These are phyloP conservation scores for Ogataea corticis DNA, from an alignment of 805 yeast genomes.

Conservation along the genomic window DNA sequence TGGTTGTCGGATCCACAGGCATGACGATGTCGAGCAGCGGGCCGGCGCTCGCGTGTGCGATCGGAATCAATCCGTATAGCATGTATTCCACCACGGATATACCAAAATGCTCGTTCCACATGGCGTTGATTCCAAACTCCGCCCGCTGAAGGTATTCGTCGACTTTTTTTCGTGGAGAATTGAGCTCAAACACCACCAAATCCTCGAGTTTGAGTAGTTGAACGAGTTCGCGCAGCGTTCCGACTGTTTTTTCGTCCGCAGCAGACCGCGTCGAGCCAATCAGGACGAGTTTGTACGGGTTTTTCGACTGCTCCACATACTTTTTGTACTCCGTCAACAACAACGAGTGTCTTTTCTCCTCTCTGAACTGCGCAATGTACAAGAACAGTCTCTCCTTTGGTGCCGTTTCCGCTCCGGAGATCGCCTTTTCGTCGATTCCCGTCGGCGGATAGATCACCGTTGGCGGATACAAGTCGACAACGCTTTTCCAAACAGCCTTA, in stretches of 20 bases:
- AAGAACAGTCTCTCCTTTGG: slow-evolving; percentile 45
- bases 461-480: slow-evolving; percentile 34
- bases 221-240: slow-evolving; percentile 46
- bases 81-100: slow-evolving; percentile 94
- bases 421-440: slow-evolving; percentile 56
- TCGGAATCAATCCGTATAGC: slow-evolving; percentile 82
- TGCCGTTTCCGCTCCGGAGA: slow-evolving; percentile 15
- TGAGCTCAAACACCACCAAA: slow-evolving; percentile 45
- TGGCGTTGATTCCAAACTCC: slow-evolving; percentile 83
- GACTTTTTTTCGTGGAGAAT: slow-evolving; percentile 70
- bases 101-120: slow-evolving; percentile 99
- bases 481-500: slow-evolving; percentile 57
- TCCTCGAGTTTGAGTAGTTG: slow-evolving; percentile 42
- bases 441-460: slow-evolving; percentile 85
- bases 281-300: slow-evolving; percentile 61
- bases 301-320: slow-evolving; percentile 37
- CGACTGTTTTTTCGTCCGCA: slow-evolving; percentile 62
- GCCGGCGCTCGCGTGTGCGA: slow-evolving; percentile 95
- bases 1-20: slow-evolving; percentile 41
- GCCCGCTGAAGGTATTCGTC: slow-evolving; percentile 52
- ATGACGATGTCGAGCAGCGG: slow-evolving; percentile 86
- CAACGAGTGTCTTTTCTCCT: slow-evolving; percentile 86
- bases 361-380: slow-evolving; percentile 89
- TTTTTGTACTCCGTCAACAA: slow-evolving; percentile 63
- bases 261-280: slow-evolving; percentile 82